phyloP scores from a whole-genome alignment of 495 filamentous ascomycete genomes.

The Penicillium antarcticum region DNA sequence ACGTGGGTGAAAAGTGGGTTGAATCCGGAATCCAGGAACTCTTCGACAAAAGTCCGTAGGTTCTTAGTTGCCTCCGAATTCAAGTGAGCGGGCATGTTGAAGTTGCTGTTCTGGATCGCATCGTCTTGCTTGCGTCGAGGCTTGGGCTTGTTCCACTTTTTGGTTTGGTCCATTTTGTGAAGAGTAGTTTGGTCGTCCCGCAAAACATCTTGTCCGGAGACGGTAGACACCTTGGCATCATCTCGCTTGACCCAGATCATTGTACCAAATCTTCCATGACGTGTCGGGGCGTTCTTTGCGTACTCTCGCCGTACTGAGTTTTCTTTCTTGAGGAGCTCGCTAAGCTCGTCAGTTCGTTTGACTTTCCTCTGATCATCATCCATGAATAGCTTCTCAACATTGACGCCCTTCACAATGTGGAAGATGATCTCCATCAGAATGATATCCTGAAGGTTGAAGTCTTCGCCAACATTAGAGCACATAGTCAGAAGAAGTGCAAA shows the following conservation, averaged over 20 bases:
- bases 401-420: conserved; percentile 85
- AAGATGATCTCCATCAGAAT: conserved; percentile 86
- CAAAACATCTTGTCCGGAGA: conserved; percentile 83
- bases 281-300: conserved; percentile 73
- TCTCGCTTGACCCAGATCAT: conserved; percentile 96
- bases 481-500: conserved; percentile 80
- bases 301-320: conserved; percentile 74
- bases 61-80: conserved; percentile 65
- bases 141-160: conserved; percentile 83
- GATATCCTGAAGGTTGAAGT: conserved; percentile 85
- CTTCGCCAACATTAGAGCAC: conserved; percentile 85
- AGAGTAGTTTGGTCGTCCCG: conserved; percentile 69
- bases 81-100: conserved; percentile 68
- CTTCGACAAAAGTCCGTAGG: conserved; percentile 79
- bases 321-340: conserved; percentile 71
- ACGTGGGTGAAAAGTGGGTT: conserved; percentile 88
- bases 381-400: conserved; percentile 83
- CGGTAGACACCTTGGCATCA: conserved; percentile 73
- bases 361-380: conserved; percentile 64
- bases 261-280: conserved; percentile 93
- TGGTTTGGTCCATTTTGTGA: conserved; percentile 83
- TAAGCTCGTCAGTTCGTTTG: conserved; percentile 70
- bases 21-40: conserved; percentile 93
- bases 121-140: conserved; percentile 60
- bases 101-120: conserved; percentile 62